Evolutionary conservation across 2,329 filamentous ascomycete genomes (phyloP).

Genomic region (Fusarium begoniae): DNA sequence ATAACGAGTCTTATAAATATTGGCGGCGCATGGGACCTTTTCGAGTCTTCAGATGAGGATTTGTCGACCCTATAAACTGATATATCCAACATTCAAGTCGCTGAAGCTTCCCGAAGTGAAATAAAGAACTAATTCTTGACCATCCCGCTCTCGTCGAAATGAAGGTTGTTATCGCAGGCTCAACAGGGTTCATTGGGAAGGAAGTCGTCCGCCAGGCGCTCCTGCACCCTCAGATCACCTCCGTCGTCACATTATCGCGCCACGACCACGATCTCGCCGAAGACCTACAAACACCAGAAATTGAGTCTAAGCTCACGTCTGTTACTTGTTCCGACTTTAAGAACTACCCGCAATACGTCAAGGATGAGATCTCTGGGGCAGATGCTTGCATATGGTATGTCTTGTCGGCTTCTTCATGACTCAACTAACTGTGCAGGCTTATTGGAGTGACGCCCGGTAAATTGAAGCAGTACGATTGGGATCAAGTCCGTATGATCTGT

Average conservation of each 20-base stretch:
- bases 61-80: not conserved
- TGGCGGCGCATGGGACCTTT: not conserved
- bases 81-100: not conserved
- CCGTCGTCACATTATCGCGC: conserved; percentile 54
- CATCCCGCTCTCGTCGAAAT: conserved; percentile 37
- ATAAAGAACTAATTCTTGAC: too few species aligned
- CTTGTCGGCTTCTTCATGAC: accelerated
- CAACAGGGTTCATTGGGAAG: conserved; percentile 53
- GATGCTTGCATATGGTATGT: conserved; percentile 55
- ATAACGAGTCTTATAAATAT: not conserved
- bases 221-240: conserved; percentile 47
- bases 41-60: too few species aligned
- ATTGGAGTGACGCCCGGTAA: conserved; percentile 55
- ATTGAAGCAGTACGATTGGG: conserved; percentile 42
- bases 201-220: conserved; percentile 57
- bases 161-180: conserved; percentile 56
- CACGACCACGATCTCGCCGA: conserved; percentile 45
- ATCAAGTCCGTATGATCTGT: conserved; percentile 53
- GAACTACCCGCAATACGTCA: conserved; percentile 52
- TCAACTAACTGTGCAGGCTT: conserved; percentile 18
- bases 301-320: conserved; percentile 51
- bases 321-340: conserved; percentile 53
- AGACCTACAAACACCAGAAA: conserved; percentile 27
- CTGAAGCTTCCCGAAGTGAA: not conserved
- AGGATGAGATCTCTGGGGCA: conserved; percentile 51